These are phyloP conservation scores for Aspergillus olivimuriae DNA, from an alignment of 495 filamentous ascomycete species.

Conservation along the genomic window DNA sequence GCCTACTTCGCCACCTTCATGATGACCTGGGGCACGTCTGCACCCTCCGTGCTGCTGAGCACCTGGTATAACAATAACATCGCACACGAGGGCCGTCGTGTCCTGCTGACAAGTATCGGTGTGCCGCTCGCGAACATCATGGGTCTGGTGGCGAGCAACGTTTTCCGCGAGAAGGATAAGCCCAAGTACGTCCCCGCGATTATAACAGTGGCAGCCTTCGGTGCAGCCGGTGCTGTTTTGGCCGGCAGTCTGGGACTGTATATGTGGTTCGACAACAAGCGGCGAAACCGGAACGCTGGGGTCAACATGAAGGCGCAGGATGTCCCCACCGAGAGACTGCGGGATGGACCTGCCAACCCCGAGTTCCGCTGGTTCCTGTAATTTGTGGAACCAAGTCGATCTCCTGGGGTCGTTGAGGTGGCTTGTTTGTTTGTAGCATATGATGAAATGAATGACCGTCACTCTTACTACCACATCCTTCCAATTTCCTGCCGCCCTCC, in stretches of 20 bases:
- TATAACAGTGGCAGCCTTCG: constrained; percentile 67
- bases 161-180: constrained; percentile 63
- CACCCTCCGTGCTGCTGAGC: constrained; percentile 46
- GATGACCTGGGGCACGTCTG: constrained; percentile 68
- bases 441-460: too few species aligned
- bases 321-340: constrained; percentile 60
- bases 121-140: constrained; percentile 77
- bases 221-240: constrained; percentile 54
- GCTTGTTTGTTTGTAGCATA: too few species aligned
- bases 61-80: constrained; percentile 78
- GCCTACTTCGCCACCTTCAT: constrained; percentile 77
- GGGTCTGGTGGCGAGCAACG: constrained; percentile 68
- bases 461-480: too few species aligned
- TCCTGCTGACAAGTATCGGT: constrained; percentile 64
- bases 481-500: too few species aligned
- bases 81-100: constrained; percentile 65
- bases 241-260: constrained; percentile 53
- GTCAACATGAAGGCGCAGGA: constrained; percentile 55
- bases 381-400: too few species aligned
- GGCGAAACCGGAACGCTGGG: constrained; percentile 56
- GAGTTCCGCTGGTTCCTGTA: constrained; percentile 69
- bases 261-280: constrained; percentile 66
- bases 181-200: constrained; percentile 72
- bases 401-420: too few species aligned
- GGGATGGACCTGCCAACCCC: constrained; percentile 56